Conservation (phyloP, 2,329 filamentous ascomycete species). For the Pyricularia sp. region DNA sequence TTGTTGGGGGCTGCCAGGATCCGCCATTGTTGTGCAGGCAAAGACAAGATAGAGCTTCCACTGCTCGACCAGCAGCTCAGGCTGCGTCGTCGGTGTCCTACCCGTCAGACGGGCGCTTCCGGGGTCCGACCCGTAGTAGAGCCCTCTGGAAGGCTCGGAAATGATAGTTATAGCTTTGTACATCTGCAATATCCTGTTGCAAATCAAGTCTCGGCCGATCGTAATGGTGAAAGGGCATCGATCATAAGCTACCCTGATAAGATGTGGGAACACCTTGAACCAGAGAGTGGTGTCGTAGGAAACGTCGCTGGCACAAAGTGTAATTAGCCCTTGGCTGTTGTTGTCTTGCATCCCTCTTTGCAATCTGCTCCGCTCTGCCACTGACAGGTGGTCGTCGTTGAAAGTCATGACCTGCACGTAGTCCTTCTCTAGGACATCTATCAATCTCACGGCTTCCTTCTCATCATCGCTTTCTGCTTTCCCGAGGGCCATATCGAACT, state of each 20-base stretch:
- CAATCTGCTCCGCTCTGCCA: constrained; percentile 85
- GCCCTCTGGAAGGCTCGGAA: constrained; percentile 61
- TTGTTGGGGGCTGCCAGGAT: constrained; percentile 56
- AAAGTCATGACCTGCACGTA: constrained; percentile 84
- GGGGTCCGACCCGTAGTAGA: constrained; percentile 53
- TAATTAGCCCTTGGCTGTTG: constrained; percentile 76
- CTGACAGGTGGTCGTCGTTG: constrained; percentile 81
- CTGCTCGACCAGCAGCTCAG: constrained; percentile 86
- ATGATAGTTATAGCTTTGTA: constrained; percentile 73
- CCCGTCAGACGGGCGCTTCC: constrained; percentile 40
- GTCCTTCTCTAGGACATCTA: constrained; percentile 85
- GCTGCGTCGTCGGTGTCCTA: constrained; percentile 60
- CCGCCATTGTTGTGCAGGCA: constrained; percentile 89
- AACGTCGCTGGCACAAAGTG: constrained; percentile 90
- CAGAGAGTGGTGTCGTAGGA: constrained; percentile 91
- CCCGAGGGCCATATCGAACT: constrained; percentile 84
- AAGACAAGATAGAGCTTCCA: constrained; percentile 98
- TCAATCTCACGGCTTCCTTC: constrained; percentile 59
- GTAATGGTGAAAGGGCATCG: constrained; percentile 87
- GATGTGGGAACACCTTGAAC: constrained; percentile 96
- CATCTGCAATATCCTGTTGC: constrained; percentile 87
- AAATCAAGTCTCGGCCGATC: constrained; percentile 83
- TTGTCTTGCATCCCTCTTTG: constrained; percentile 83
- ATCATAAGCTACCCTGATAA: constrained; percentile 84
- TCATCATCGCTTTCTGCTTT: constrained; percentile 46